Conservation (phyloP, 306 rosid species). For the Mucuna pruriens region DNA sequence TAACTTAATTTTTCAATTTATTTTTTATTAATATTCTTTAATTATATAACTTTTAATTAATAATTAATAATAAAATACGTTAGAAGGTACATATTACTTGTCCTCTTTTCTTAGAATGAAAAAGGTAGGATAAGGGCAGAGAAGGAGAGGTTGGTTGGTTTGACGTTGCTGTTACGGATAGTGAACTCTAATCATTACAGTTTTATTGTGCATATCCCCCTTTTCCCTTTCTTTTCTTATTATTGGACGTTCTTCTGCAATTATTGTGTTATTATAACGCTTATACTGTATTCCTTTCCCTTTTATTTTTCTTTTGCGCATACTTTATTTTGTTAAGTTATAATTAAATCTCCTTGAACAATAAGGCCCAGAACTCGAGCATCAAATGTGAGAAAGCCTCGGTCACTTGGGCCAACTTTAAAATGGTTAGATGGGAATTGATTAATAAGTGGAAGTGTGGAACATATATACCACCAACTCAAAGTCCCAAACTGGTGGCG, state of each 20-base stretch:
- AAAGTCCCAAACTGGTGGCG: constrained; percentile 23
- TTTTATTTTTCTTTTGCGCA: neutral
- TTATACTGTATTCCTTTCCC: neutral
- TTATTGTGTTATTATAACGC: constrained; percentile 34
- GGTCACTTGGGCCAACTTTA: neutral
- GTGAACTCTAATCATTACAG: constrained; percentile 45
- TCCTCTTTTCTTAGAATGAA: no score
- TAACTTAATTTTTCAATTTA: no score
- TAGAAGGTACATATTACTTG: no score
- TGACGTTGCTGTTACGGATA: constrained; percentile 34
- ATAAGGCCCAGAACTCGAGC: neutral
- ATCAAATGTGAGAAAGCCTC: constrained; percentile 13
- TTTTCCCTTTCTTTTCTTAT: constrained; percentile 26
- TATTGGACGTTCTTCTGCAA: constrained; percentile 43
- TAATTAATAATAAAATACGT: no score
- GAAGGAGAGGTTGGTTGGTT: constrained; percentile 37
- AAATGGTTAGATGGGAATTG: constrained; percentile 39
- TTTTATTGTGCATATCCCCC: constrained; percentile 50
- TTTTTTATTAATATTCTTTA: no score
- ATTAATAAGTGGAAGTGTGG: constrained; percentile 1
- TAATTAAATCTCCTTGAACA: neutral
- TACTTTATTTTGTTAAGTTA: neutral
- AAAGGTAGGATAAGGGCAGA: constrained; percentile 45
- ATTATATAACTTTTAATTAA: no score
- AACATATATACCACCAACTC: constrained; percentile 23